A percentile compares a stretch with the other conserved stretches of the same genome.
These are phyloP conservation scores for Cladosporium colombiae DNA, from an alignment of 2,329 filamentous ascomycete genomes.

Conservation along the genomic window DNA sequence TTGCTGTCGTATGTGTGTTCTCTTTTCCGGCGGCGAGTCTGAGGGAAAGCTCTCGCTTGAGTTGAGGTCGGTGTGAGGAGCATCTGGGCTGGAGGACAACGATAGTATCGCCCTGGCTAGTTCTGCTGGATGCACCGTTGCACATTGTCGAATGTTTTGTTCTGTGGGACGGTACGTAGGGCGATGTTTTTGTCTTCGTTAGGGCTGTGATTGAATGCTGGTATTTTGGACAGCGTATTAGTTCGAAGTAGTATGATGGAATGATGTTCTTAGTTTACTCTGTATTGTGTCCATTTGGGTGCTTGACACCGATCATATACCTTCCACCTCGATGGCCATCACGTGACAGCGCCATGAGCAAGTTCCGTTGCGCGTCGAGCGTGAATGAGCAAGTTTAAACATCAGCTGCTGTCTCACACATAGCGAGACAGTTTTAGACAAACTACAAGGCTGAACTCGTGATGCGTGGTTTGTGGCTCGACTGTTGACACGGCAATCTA, in stretches of 20 bases:
- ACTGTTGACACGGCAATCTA: not conserved
- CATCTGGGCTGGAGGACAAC: constrained; percentile 28
- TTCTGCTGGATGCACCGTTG: constrained; percentile 26
- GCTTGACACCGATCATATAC: not conserved
- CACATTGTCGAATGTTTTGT: constrained; percentile 26
- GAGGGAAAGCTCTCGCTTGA: constrained; percentile 28
- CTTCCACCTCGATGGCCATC: not conserved
- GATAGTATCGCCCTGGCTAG: constrained; percentile 31
- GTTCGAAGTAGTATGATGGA: not conserved
- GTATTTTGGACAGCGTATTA: not conserved
- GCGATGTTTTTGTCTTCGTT: too few relatives aligned
- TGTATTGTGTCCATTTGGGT: not conserved
- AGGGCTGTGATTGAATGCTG: not conserved
- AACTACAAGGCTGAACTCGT: not conserved
- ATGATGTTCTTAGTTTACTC: not conserved
- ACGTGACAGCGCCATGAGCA: constrained; percentile 10
- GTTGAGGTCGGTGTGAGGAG: constrained; percentile 15
- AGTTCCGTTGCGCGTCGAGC: constrained; percentile 2
- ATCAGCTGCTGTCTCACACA: constrained; percentile 2
- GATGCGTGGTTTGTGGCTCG: not conserved
- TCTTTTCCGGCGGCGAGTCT: constrained; percentile 21
- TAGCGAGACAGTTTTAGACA: not conserved
- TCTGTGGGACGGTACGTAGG: not conserved
- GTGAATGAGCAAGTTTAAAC: constrained; percentile 14
- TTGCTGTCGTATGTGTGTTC: constrained; percentile 26